Percentiles rank a stretch among this genome's conserved stretches.
These are phyloP conservation scores for Orobanche coerulescens DNA, from an alignment of 257 asterid genomes.

Conservation along the genomic window DNA sequence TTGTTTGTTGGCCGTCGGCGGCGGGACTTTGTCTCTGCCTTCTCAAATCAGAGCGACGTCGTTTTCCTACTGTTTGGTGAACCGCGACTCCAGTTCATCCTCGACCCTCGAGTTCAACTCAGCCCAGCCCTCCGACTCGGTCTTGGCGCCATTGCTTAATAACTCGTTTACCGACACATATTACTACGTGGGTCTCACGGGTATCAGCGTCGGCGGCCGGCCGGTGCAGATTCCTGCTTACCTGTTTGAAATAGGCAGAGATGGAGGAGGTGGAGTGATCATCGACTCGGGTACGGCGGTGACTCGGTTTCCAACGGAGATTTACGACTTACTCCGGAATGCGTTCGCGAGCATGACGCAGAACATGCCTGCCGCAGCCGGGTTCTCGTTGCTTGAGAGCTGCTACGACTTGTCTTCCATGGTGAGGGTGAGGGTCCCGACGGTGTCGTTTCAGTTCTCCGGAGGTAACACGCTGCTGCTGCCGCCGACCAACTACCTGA, in stretches of 20 bases:
- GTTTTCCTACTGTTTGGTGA: slow-evolving; percentile 70
- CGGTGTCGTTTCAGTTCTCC: slow-evolving; percentile 45
- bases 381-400: slow-evolving; percentile 56
- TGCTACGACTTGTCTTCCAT: slow-evolving; percentile 49
- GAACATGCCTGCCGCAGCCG: slow-evolving; percentile 26
- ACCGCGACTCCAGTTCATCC: slow-evolving; percentile 52
- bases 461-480: slow-evolving; percentile 39
- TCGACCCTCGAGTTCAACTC: slow-evolving; percentile 73
- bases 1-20: slow-evolving; percentile 61
- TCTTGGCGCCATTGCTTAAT: slow-evolving; percentile 39
- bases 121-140: slow-evolving; percentile 44
- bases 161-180: slow-evolving; percentile 34
- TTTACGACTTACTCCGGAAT: slow-evolving; percentile 43
- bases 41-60: slow-evolving; percentile 55
- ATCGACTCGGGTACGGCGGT: slow-evolving; percentile 89
- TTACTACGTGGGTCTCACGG: slow-evolving; percentile 53
- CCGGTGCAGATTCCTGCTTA: slow-evolving; percentile 31
- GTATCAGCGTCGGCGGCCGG: slow-evolving; percentile 51
- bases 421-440: slow-evolving; percentile 47
- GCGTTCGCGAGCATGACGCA: slow-evolving; percentile 30
- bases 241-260: slow-evolving; percentile 26
- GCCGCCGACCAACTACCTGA: slow-evolving; percentile 46
- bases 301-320: slow-evolving; percentile 48
- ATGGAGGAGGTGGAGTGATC: slow-evolving; percentile 71
- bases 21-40: slow-evolving; percentile 53